These are phyloP conservation scores for Arthrobotrys musiformis DNA, from an alignment of 2,329 filamentous ascomycete genomes.

Conservation along the genomic window DNA sequence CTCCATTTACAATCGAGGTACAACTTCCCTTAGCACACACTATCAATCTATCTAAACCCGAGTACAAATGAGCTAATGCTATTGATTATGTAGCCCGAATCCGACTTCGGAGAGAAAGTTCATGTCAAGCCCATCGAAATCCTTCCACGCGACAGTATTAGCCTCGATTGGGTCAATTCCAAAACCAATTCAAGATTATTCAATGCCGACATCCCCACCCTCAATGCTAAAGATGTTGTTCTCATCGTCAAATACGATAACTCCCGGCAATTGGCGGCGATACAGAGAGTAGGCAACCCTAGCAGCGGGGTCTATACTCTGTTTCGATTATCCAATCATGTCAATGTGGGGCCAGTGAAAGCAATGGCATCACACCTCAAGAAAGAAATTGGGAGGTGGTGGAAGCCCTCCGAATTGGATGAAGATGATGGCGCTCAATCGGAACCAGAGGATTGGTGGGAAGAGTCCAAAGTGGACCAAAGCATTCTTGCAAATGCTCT, in stretches of 20 bases:
- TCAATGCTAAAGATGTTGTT: neutral
- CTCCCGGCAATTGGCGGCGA: slow-evolving; percentile 8
- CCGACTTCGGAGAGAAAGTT: slow-evolving; percentile 31
- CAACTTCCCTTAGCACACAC: neutral
- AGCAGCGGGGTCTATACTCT: slow-evolving; percentile 13
- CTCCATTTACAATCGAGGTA: slow-evolving; percentile 28
- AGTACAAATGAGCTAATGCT: neutral
- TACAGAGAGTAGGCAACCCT: slow-evolving; percentile 14
- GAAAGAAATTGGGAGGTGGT: slow-evolving; percentile 16
- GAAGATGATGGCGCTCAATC: neutral
- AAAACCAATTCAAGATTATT: slow-evolving; percentile 19
- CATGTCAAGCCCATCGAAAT: neutral
- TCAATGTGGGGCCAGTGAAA: slow-evolving; percentile 11
- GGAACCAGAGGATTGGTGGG: slow-evolving; percentile 42
- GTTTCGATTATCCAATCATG: slow-evolving; percentile 14
- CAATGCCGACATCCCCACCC: slow-evolving; percentile 8
- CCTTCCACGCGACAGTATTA: slow-evolving; percentile 7
- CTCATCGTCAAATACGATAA: slow-evolving; percentile 20
- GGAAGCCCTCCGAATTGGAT: neutral
- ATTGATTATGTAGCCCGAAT: neutral
- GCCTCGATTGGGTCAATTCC: slow-evolving; percentile 20
- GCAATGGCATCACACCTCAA: neutral
- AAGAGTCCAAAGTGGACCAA: neutral
- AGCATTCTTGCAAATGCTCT: slow-evolving; percentile 29
- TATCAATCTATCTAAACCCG: neutral